Conservation (phyloP, 192 early-diverging fungal species). For the Dissophora ornata region DNA sequence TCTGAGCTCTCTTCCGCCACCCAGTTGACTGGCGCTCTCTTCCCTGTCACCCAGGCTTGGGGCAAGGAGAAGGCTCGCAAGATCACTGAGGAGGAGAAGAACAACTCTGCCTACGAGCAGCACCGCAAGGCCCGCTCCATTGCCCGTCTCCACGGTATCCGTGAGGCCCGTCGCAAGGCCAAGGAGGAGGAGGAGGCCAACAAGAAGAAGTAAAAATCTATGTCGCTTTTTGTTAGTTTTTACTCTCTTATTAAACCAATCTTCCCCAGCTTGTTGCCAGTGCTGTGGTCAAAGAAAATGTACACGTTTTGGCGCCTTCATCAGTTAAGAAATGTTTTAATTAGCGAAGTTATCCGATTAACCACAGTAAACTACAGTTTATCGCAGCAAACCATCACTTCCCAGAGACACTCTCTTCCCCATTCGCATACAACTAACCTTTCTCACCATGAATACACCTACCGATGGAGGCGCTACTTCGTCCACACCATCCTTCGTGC, state of each 20-base stretch:
- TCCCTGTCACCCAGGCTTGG: conserved; percentile 74
- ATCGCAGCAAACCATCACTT: no score
- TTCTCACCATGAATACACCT: no score
- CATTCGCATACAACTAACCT: no score
- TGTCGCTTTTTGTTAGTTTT: not conserved
- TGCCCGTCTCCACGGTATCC: conserved; percentile 78
- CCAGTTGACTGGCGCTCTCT: conserved; percentile 74
- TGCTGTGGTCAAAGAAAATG: conserved; percentile 34
- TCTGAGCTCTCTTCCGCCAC: conserved; percentile 66
- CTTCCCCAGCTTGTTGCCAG: conserved; percentile 18
- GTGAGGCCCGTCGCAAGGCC: conserved; percentile 82
- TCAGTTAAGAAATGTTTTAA: no score
- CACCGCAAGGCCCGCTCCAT: conserved; percentile 85
- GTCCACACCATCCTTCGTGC: no score
- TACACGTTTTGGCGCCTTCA: no score
- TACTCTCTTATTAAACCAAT: conserved; percentile 32
- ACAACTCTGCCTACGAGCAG: conserved; percentile 70
- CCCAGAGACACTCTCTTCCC: no score
- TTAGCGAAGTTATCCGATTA: no score
- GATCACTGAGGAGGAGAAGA: conserved; percentile 64
- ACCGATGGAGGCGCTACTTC: no score
- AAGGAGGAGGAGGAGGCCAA: conserved; percentile 86
- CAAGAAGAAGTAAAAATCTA: conserved; percentile 70
- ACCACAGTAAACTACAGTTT: no score
- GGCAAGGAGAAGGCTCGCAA: conserved; percentile 41